Evolutionary conservation across 169 alveolate species (phyloP), one percentile per base, ranked within the genome.

Genomic region (Plasmodium falciparum): DNA sequence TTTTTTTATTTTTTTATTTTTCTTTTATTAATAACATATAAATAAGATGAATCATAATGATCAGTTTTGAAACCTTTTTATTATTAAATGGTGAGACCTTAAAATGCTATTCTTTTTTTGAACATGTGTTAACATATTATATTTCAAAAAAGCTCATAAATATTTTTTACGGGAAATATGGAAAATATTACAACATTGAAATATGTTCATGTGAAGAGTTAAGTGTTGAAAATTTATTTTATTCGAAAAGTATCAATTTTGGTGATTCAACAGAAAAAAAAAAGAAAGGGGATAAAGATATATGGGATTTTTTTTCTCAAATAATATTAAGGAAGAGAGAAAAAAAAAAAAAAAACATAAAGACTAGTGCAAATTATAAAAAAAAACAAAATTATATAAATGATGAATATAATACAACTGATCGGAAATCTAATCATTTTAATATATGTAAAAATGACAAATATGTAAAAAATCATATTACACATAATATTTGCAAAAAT

Each of bases 191-290:
- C 43, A 72, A 9, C 11, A 39, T 80, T 8, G 90, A 80, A 50
- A 56, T 80, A n/a, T 80, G 90, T 61, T 20, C 83, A n/a, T 80
- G 90, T 56, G 22, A 58, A 0, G 90, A 80, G 17, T 56, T 80
- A 54, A 67, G 22, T 45, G 78, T 80, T 22, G 70, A 24, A 15
- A 80, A 80, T 52, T 26, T 80, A 29, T 67, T 67, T 49, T 43
- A 67, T 47, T 67, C 90, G 17, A 62, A 80, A 17, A 22, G 20
- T 67, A 43, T 80, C 29, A 70, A 69, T 61, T 80, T 66, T 26
- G 52, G 45, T 33, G 45, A 33, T 6, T 33, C 45, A 33, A 4
- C 45, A 33, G 45, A 33, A 5, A 0, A 33, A 8, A 33, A 33
- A 33, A 33, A 52, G 11, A 47, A n/a, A 7, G 17, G 67, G 1